These are phyloP conservation scores for Torulaspora maleeae DNA, from an alignment of 805 yeast species.

Conservation along the genomic window DNA sequence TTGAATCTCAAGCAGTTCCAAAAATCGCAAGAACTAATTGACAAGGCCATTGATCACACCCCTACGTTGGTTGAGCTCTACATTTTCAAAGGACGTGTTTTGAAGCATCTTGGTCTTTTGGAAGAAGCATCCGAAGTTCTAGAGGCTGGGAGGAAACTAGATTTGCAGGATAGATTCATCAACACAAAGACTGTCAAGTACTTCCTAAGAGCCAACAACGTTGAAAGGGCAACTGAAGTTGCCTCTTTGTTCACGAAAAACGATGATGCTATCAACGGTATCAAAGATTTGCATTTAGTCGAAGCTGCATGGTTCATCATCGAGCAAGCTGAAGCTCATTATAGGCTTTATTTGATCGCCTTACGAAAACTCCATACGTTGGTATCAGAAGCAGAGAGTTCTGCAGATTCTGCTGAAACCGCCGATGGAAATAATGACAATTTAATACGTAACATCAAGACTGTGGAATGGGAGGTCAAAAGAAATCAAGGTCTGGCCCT, in stretches of 20 bases:
- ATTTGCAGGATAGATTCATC: conserved; percentile 86
- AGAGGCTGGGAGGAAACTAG: conserved; percentile 67
- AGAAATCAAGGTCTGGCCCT: conserved; percentile 65
- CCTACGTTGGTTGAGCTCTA: conserved; percentile 84
- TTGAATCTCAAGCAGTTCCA: conserved; percentile 50
- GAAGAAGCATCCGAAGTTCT: conserved; percentile 59
- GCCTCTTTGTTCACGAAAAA: conserved; percentile 82
- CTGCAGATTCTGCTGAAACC: conserved; percentile 7
- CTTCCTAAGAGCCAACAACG: conserved; percentile 64
- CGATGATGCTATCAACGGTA: conserved; percentile 75
- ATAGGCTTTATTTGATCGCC: conserved; percentile 48
- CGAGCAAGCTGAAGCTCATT: conserved; percentile 81
- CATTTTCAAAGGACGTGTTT: conserved; percentile 72
- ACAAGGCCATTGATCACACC: conserved; percentile 61
- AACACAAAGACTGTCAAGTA: conserved; percentile 87
- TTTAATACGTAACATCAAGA: conserved; percentile 34
- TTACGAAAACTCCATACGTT: conserved; percentile 21
- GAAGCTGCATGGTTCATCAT: conserved; percentile 87
- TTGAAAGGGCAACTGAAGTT: conserved; percentile 67
- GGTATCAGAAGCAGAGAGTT: conserved; percentile 15
- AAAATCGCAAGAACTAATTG: conserved; percentile 53
- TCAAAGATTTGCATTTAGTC: conserved; percentile 79
- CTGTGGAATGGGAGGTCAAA: conserved; percentile 41
- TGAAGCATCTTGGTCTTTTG: conserved; percentile 64
- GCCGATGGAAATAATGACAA: conserved; percentile 27